A percentile compares a stretch with the other conserved stretches of the same genome.
Conservation (phyloP, 768 basidiomycete genomes). For the Termitomyces sp. region DNA sequence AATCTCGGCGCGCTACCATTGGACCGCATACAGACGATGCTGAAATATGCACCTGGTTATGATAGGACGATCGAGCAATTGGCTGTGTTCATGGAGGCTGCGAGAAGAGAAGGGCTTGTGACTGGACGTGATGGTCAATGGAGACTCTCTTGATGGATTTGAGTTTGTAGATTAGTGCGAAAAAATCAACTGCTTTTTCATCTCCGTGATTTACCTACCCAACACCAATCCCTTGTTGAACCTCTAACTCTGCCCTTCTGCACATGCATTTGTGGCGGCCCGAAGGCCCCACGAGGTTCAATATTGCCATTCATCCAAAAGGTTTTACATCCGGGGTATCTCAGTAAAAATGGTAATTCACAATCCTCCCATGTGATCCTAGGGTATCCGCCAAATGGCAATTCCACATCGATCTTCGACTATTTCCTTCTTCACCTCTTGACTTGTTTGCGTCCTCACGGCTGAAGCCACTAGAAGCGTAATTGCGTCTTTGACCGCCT, state of each 20-base stretch:
- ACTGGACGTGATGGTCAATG: conserved; percentile 67
- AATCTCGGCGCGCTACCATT: conserved; percentile 74
- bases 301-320: too few relatives aligned
- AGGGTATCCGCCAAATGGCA: conserved; percentile 67
- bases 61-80: conserved; percentile 80
- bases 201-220: too few relatives aligned
- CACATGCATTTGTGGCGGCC: too few relatives aligned
- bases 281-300: too few relatives aligned
- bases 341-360: too few relatives aligned
- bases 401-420: conserved; percentile 58
- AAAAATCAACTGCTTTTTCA: too few relatives aligned
- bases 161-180: not conserved
- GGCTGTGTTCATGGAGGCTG: conserved; percentile 74
- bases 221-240: too few relatives aligned
- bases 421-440: conserved; percentile 53
- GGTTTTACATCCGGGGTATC: too few relatives aligned
- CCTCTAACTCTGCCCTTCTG: too few relatives aligned
- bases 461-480: conserved; percentile 46
- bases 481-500: conserved; percentile 44
- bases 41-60: conserved; percentile 81
- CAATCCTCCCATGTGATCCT: too few relatives aligned
- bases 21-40: conserved; percentile 86
- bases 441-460: too few relatives aligned
- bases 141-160: too few relatives aligned
- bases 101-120: conserved; percentile 74